Evolutionary conservation across 2,329 filamentous ascomycete species (phyloP), one percentile per base, ranked within the genome.

Genomic region (Kalaharituber pfeilii): DNA sequence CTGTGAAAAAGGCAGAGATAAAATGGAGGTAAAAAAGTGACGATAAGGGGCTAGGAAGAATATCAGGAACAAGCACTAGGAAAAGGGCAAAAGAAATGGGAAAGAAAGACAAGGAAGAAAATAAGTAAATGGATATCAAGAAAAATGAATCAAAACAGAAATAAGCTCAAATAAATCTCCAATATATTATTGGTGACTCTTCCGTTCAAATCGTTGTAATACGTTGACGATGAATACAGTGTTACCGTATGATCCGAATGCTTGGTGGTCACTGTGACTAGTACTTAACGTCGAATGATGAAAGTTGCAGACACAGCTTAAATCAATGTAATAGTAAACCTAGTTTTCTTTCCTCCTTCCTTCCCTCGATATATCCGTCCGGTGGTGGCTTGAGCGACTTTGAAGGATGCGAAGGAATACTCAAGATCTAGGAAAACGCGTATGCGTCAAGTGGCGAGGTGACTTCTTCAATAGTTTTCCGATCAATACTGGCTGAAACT

Each of bases 381-480:
- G 56, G 42, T 33, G 47, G 52, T 50, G 55, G 56, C 30, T 51
- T 36, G 49, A 42, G 42, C 51, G 51, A 56, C 26, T 22, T 29
- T 22, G 18, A 24, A 52, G 33, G 27, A 49, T 26, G 42, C 29
- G 24, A 52, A 26, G 18, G 33, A 47, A 44, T 44, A 27, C 33
- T 52, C 33, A 59, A 56, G 56, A 53, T 54, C 51, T 57, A 61
- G 45, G 57, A 56, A 22, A 22, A 55, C 33, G 52, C 52, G 49
- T 54, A 27, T 27, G 44, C 49, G 58, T 50, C 50, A 60, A 53
- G 57, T 58, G 57, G 52, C 53, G 56, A 53, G 50, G 52, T 25
- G 30, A 44, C 22, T 52, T 20, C 15, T 44, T 33, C 25, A 24
- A 42, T 28, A 33, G 28, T 26, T 26, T 50, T 50, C 39, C 52